Base-by-base conservation (phyloP, 352 stramenopile species). In the Nothophytophthora sp. region DNA sequence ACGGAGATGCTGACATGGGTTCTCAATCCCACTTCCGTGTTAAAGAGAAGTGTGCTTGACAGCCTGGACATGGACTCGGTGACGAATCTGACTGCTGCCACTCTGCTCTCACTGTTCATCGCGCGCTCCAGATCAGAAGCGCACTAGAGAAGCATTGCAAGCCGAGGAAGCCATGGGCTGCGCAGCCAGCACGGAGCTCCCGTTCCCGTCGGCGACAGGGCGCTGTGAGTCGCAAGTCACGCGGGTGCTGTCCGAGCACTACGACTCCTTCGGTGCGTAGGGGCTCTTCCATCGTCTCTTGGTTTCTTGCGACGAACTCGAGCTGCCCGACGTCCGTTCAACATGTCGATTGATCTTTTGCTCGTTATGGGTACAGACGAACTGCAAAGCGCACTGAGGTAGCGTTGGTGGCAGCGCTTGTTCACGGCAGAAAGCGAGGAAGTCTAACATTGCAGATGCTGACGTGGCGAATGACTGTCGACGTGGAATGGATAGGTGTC, bases 341-440 rank as follows among this genome's bases (percentile, higher is more conserved):
- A 50, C 38, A 22, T 16, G 42, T n/a, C n/a, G n/a, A n/a, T n/a
- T n/a, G n/a, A n/a, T n/a, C n/a, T n/a, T n/a, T n/a, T n/a, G n/a
- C n/a, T n/a, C n/a, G n/a, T n/a, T n/a, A n/a, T n/a, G n/a, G n/a
- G 6, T 16, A 18, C 52, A 90, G 79, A 74, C 23, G 63, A 92
- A 55, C 63, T 92, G 20, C 63, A 87, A 30, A 58, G 76, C n/a
- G 81, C 73, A 18, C 58, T 92, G 20, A 71, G 81, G 68, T 79
- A 56, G 10, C 16, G 43, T 41, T 19, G 7, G n/a, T n/a, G n/a
- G n/a, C n/a, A n/a, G n/a, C n/a, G n/a, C n/a, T 37, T 37, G 5
- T 41, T 28, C 18, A 24, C 16, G 15, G 23, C 18, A 6, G 16
- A 9, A 20, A 24, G 2, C 20, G 22, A 8, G 13, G 16, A 12